Base-by-base conservation (phyloP, 352 stramenopile species). In the Saprolegnia parasitica region DNA sequence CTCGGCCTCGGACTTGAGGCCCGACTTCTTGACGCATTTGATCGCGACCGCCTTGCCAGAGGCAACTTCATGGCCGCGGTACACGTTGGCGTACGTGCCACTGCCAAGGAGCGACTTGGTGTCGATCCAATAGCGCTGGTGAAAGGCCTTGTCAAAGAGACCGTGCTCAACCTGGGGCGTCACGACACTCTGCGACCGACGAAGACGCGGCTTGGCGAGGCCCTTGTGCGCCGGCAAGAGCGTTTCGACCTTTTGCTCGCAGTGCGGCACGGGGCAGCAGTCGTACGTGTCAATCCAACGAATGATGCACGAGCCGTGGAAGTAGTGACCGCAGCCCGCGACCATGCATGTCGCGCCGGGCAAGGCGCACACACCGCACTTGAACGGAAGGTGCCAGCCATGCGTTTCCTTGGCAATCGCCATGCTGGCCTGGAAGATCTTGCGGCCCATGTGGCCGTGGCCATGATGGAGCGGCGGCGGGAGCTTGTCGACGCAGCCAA, bases 271-370 rank as follows among this genome's bases (percentile, higher is more conserved):
- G 26, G 63, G 63, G 49, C 63, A 70, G 15, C 21, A 37, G 13
- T 24, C 13, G 23, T 60, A 50, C 11, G 39, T 54, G 16, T 50
- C 63, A 11, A 70, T 0, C 63, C 63, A 70, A 20, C 63, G 63
- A 0, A 70, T 50, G 24, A 70, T 70, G 40, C 63, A 70, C 32
- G 63, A 70, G n/a, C 63, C 63, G 40, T 70, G 63, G 45, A 70
- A 70, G 54, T 70, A 70, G 29, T 70, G 63, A 4, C 63, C 63
- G 39, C 63, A 70, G 5, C 4, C 63, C 8, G 63, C 63, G 21
- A 70, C 54, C 18, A 70, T 11, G 37, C 63, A 70, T 24, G 63
- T 70, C 24, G 63, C 63, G 21, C 63, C 63, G 16, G 24, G 23
- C 54, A 50, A 46, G 37, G 52, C 6, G 37, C 63, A 70, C 5